Evolutionary conservation across 176 grass and related monocot genomes (phyloP).

Genomic region (Rhynchospora breviuscula): DNA sequence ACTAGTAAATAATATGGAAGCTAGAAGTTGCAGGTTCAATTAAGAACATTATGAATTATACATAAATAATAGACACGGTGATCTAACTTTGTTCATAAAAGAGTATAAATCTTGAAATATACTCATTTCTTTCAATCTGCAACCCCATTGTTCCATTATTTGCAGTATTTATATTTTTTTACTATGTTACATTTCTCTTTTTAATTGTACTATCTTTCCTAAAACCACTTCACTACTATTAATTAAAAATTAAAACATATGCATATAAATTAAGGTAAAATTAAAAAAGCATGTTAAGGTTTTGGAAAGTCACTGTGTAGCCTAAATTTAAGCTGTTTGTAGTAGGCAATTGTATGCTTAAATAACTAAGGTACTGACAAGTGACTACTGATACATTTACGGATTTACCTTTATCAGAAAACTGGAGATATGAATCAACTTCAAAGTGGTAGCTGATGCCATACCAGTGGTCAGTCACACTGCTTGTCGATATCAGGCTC

Average conservation of each 20-base stretch:
- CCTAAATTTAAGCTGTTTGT: too few species aligned
- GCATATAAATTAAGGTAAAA: too few species aligned
- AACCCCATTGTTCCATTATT: neutral
- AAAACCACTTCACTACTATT: too few species aligned
- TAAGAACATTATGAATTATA: too few species aligned
- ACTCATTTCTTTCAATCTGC: neutral
- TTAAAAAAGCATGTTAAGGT: too few species aligned
- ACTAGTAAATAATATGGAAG: too few species aligned
- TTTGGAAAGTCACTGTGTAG: neutral
- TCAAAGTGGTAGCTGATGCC: slow-evolving; percentile 47
- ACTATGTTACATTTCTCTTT: neutral
- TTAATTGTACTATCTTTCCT: neutral
- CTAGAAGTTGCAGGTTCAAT: too few species aligned
- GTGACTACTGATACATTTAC: neutral
- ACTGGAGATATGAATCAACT: slow-evolving; percentile 86
- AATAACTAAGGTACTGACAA: neutral
- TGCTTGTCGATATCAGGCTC: slow-evolving; percentile 2
- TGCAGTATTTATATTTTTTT: neutral
- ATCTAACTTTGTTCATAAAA: too few species aligned
- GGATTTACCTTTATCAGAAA: slow-evolving; percentile 80
- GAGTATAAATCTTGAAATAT: too few species aligned
- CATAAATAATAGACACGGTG: too few species aligned
- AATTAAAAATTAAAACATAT: too few species aligned
- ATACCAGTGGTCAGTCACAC: slow-evolving; percentile 19
- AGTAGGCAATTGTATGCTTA: too few species aligned